phyloP scores from a whole-genome alignment of 306 rosid genomes.

The Lablab purpureus region DNA sequence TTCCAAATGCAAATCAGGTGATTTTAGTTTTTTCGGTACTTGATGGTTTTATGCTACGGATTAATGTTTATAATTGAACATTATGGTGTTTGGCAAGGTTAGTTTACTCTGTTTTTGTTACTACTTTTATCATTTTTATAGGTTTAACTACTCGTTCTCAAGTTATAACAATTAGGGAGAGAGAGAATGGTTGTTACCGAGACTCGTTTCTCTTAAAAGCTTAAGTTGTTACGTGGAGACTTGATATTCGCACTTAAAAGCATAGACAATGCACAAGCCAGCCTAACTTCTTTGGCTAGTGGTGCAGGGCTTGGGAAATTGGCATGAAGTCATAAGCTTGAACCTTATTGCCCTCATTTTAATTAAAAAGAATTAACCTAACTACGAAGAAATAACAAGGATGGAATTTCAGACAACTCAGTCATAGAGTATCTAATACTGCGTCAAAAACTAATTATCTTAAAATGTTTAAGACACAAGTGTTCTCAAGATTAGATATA shows the following conservation, averaged over 20 bases:
- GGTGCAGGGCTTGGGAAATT: neutral
- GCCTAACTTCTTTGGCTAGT: neutral
- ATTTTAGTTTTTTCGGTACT: conserved; percentile 27
- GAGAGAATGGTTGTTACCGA: conserved; percentile 11
- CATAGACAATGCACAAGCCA: neutral
- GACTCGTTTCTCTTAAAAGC: conserved; percentile 4
- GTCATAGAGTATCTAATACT: neutral
- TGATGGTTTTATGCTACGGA: conserved; percentile 7
- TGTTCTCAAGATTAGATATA: neutral
- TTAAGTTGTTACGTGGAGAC: neutral
- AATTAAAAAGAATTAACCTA: neutral
- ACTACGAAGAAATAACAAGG: neutral
- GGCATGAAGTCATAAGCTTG: neutral
- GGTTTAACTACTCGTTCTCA: conserved; percentile 24
- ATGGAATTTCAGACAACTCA: neutral
- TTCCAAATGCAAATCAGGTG: conserved; percentile 81
- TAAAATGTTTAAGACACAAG: neutral
- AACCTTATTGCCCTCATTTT: neutral
- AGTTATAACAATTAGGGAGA: conserved; percentile 22
- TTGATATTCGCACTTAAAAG: neutral
- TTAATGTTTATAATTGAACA: conserved; percentile 1
- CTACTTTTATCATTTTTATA: neutral
- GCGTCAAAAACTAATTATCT: neutral
- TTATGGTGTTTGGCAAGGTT: neutral
- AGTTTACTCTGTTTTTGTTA: conserved; percentile 6